Base-by-base conservation (phyloP, 768 basidiomycete species). In the Auricularia heimuer region DNA sequence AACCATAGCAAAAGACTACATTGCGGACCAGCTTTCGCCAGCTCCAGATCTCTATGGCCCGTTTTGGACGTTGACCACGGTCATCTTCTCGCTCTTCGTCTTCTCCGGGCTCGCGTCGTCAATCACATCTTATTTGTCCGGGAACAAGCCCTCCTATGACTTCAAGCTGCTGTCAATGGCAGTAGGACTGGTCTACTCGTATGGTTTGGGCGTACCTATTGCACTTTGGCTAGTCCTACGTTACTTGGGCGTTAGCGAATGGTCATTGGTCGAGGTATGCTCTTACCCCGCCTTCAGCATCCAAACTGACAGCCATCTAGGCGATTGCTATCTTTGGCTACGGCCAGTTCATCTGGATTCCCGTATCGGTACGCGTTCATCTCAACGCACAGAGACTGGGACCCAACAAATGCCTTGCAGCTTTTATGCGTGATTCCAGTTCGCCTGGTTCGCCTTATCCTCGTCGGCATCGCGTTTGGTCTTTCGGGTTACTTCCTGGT, bases 1-100 rank as follows among this genome's bases (percentile, higher is more conserved):
- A n/a, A 68, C 45, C 39, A 81, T 81, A 35, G 82, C 86, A 36
- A 76, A 84, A 3, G 81, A 83, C 54, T 92, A 85, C 71, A 80
- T 85, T 62, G 78, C 85, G 3, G 81, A 82, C 12, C 83, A 87
- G 66, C 80, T 88, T 39, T 82, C 80, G 63, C 88, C 88, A 54
- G 80, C 86, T 51, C 73, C 80, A 16, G 90, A 92, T 73, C 83
- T 92, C 47, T 89, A 91, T 73, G 95, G 95, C 0, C 94, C 96
- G 1, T 98, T 99, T 79, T 99, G 96, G 96, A 93, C 95, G 0
- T 83, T 97, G 44, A 96, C 94, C 1, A 98, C 96, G 0, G 85
- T 99, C 67, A 89, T 97, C 54, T 92, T 98, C 72, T 82, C 88
- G 0, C 85, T 98, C 66, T 98, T 95, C 79, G 85, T 97, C 65